Conservation (phyloP, 73 alveolate species). For the Breviolum minutum region DNA sequence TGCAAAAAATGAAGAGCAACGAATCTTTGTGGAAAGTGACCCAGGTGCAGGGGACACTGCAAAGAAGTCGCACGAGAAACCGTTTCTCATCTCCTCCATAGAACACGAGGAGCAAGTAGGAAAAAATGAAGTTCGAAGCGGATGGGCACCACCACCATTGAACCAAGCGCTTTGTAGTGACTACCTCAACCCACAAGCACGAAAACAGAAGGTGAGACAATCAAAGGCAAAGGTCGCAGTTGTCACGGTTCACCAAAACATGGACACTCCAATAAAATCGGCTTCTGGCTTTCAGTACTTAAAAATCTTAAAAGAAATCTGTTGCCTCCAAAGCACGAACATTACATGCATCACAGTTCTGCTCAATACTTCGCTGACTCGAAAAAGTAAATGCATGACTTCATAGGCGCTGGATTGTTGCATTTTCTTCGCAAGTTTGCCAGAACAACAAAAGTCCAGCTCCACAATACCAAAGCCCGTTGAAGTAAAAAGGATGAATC, state of each 20-base stretch:
- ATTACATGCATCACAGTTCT: conserved; percentile 35
- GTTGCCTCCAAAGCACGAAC: neutral
- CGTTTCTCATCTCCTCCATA: conserved; percentile 81
- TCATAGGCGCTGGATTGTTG: conserved; percentile 8
- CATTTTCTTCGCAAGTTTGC: conserved; percentile 45
- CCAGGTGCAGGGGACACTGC: conserved; percentile 82
- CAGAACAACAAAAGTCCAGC: conserved; percentile 79
- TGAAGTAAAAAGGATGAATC: conserved; percentile 49
- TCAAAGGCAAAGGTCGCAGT: neutral
- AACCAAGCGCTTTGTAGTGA: conserved; percentile 31
- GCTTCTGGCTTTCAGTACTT: neutral
- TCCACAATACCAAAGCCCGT: conserved; percentile 81
- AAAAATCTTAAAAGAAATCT: neutral
- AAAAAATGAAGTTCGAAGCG: conserved; percentile 57
- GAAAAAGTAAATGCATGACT: conserved; percentile 4
- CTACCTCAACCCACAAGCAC: neutral
- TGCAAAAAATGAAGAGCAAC: neutral
- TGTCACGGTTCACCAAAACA: neutral
- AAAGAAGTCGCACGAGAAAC: conserved; percentile 50
- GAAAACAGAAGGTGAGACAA: neutral
- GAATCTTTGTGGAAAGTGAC: neutral
- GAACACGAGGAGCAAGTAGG: conserved; percentile 7
- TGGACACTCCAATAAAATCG: neutral
- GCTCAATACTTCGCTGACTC: conserved; percentile 50
- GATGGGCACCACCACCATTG: conserved; percentile 78